These are phyloP conservation scores for Adiantum capillusveneris DNA, from an alignment of 75 land plant species.

Conservation along the genomic window DNA sequence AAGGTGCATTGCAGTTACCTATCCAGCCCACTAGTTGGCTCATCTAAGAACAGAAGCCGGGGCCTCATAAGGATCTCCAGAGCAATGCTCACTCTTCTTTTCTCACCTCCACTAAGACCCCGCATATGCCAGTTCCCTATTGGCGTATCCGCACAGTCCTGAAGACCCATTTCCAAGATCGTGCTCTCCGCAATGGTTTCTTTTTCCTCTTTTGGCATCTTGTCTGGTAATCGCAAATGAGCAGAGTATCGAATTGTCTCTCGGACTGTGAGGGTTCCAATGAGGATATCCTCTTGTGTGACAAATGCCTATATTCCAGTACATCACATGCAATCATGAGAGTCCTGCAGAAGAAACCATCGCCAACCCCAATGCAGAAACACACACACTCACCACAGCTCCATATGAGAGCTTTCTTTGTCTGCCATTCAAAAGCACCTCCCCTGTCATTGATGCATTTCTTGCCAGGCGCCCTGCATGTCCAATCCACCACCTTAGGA, in stretches of 20 bases:
- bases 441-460: conserved; percentile 21
- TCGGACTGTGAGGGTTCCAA: conserved; percentile 71
- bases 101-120: conserved; percentile 69
- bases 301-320: conserved; percentile 56
- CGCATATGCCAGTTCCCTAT: conserved; percentile 65
- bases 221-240: conserved; percentile 44
- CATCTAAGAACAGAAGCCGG: conserved; percentile 52
- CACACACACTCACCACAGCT: conserved; percentile 12
- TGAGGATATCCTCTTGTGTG: conserved; percentile 61
- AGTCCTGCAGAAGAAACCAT: neutral
- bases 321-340: conserved; percentile 1
- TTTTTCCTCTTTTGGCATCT: conserved; percentile 45
- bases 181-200: conserved; percentile 47
- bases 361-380: neutral
- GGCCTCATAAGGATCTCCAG: conserved; percentile 62
- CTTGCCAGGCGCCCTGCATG: conserved; percentile 25
- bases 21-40: conserved; percentile 73
- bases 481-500: neutral
- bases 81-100: conserved; percentile 64
- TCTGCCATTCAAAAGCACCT: conserved; percentile 25
- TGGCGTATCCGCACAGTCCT: conserved; percentile 44
- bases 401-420: conserved; percentile 18
- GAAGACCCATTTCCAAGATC: conserved; percentile 59
- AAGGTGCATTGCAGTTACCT: too few relatives aligned
- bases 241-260: conserved; percentile 76